These are phyloP conservation scores for Fusarium fracticaudum DNA, from an alignment of 2,329 filamentous ascomycete species.

Conservation along the genomic window DNA sequence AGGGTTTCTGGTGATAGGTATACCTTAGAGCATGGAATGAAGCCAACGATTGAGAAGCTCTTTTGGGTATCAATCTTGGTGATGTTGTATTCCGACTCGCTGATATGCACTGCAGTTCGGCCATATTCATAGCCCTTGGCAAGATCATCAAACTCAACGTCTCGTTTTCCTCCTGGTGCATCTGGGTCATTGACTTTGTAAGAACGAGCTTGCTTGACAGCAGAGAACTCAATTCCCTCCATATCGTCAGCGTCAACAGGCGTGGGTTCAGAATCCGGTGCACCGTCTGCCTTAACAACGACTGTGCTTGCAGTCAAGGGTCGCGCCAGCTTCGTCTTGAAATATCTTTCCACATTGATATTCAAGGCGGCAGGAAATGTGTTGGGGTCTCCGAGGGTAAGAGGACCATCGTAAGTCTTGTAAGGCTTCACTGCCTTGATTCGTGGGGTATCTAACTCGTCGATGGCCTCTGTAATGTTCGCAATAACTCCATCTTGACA, in stretches of 20 bases:
- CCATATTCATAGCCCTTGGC: constrained; percentile 97
- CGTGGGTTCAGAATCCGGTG: constrained; percentile 59
- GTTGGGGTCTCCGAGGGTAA: constrained; percentile 82
- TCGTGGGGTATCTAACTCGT: constrained; percentile 79
- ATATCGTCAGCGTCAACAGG: constrained; percentile 59
- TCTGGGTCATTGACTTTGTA: constrained; percentile 83
- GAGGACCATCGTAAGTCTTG: constrained; percentile 79
- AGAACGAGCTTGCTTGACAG: constrained; percentile 78
- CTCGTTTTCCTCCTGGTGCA: constrained; percentile 79
- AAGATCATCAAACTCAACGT: constrained; percentile 83
- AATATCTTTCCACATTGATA: constrained; percentile 92
- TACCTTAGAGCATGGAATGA: constrained; percentile 78
- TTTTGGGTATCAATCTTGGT: constrained; percentile 85
- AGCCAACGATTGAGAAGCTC: constrained; percentile 85
- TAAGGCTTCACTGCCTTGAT: constrained; percentile 81
- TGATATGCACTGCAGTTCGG: constrained; percentile 89
- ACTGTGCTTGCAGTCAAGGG: constrained; percentile 82
- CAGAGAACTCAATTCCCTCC: constrained; percentile 67
- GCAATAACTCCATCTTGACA: constrained; percentile 77
- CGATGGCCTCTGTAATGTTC: constrained; percentile 87
- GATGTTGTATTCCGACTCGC: constrained; percentile 84
- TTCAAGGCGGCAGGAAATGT: constrained; percentile 78
- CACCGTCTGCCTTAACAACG: constrained; percentile 64
- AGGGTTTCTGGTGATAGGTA: constrained; percentile 15
- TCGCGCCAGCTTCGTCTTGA: constrained; percentile 81